Percentiles rank a stretch among this genome's conserved stretches.
These are phyloP conservation scores for Arthrobotrys conoides DNA, from an alignment of 2,329 filamentous ascomycete genomes.

Conservation along the genomic window DNA sequence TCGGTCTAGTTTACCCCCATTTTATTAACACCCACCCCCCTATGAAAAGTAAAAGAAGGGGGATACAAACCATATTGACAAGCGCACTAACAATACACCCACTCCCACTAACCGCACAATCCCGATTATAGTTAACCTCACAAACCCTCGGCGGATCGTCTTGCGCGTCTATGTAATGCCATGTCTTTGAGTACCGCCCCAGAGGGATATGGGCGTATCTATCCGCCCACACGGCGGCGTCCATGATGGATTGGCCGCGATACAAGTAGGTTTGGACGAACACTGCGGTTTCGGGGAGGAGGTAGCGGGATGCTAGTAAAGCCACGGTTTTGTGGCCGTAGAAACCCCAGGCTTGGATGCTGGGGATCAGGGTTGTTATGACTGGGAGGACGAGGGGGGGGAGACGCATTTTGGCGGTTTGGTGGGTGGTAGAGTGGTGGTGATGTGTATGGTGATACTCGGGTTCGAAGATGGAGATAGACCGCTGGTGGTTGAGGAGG, in stretches of 20 bases:
- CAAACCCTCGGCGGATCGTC: constrained; percentile 74
- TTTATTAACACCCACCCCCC: not conserved
- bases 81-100: constrained; percentile 75
- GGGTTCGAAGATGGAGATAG: too few species aligned
- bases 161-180: constrained; percentile 79
- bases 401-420: constrained; percentile 21
- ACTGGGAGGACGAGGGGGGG: not conserved
- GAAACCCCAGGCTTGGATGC: constrained; percentile 62
- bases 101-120: constrained; percentile 71
- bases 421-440: too few species aligned
- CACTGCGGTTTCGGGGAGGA: constrained; percentile 72
- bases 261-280: constrained; percentile 74
- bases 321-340: constrained; percentile 78
- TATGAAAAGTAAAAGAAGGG: too few species aligned
- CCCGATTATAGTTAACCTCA: constrained; percentile 73
- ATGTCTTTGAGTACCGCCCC: constrained; percentile 74
- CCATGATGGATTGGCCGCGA: constrained; percentile 74
- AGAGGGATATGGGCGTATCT: constrained; percentile 76
- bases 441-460: too few species aligned
- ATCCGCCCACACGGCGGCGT: constrained; percentile 78
- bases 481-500: too few species aligned
- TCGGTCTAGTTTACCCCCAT: constrained; percentile 66
- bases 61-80: constrained; percentile 62
- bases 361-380: not conserved
- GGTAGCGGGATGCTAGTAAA: constrained; percentile 75